Evolutionary conservation across 495 filamentous ascomycete genomes (phyloP).

Genomic region (Neurospora sp.): DNA sequence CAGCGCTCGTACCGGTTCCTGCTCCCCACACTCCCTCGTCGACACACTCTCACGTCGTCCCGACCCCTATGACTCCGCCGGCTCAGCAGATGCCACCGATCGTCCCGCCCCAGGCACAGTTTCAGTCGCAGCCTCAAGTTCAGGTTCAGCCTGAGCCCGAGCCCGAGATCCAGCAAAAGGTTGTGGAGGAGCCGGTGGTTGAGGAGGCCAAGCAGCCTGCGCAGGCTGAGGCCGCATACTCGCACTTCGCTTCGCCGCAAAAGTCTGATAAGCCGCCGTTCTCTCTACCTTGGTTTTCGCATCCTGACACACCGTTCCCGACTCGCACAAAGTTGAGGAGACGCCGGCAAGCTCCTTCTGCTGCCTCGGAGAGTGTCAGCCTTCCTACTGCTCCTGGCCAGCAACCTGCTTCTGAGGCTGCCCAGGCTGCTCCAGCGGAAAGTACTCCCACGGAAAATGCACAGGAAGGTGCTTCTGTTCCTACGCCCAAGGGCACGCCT

Average conservation of each 20-base stretch:
- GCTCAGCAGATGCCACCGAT: conserved; percentile 1
- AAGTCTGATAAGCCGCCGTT: conserved; percentile 55
- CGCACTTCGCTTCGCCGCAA: conserved; percentile 4
- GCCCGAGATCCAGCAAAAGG: conserved; percentile 4
- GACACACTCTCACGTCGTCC: conserved; percentile 29
- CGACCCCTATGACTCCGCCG: conserved; percentile 32
- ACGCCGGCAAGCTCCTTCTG: conserved; percentile 18
- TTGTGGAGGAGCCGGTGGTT: conserved; percentile 2
- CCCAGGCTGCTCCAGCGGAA: neutral
- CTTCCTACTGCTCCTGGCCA: neutral
- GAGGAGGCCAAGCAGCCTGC: neutral
- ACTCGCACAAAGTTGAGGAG: conserved; percentile 28
- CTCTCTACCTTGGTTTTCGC: conserved; percentile 71
- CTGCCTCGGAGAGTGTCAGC: conserved; percentile 5
- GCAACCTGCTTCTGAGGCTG: neutral
- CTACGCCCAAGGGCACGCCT: conserved; percentile 16
- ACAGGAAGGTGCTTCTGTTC: conserved; percentile 15
- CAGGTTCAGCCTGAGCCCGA: conserved; percentile 2
- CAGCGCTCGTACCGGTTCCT: conserved; percentile 20
- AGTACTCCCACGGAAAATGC: neutral
- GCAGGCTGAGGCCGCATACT: neutral
- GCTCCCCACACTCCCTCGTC: conserved; percentile 33
- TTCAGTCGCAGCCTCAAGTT: conserved; percentile 1
- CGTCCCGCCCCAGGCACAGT: neutral
- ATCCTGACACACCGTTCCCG: conserved; percentile 58